Evolutionary conservation across 139 green algal species (phyloP).

Genomic region (Parachlorella kessleri): DNA sequence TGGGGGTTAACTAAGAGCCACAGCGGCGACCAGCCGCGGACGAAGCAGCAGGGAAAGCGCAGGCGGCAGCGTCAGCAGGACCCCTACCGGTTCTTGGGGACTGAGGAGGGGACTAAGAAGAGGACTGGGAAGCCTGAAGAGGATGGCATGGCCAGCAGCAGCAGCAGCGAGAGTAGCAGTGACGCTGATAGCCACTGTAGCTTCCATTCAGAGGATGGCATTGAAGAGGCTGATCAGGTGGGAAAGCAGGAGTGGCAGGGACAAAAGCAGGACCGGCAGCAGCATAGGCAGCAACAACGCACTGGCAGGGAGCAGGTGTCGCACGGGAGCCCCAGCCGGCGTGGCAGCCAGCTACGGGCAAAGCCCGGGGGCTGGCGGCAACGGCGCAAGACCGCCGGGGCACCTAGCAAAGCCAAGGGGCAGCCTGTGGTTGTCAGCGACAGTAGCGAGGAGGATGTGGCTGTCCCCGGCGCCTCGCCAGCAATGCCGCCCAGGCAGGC

Average conservation of each 20-base stretch:
- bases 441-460: no score
- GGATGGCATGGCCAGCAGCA: no score
- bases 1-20: neutral
- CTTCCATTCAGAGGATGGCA: neutral
- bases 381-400: no score
- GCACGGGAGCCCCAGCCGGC: no score
- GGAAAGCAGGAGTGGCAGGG: neutral
- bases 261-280: neutral
- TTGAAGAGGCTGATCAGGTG: neutral
- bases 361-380: no score
- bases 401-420: no score
- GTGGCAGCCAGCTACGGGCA: no score
- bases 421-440: no score
- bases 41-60: neutral
- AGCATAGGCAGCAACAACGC: neutral
- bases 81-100: neutral
- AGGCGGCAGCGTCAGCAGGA: neutral
- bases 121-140: no score
- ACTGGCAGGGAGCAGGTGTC: no score
- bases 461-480: no score
- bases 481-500: conserved; percentile 11
- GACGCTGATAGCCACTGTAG: neutral
- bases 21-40: neutral
- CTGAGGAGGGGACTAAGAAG: no score
- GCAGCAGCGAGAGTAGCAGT: neutral